Evolutionary conservation across 129 eudicot genomes (phyloP), one percentile per base, ranked within the genome.

Genomic region (Kitagawia praeruptora): DNA sequence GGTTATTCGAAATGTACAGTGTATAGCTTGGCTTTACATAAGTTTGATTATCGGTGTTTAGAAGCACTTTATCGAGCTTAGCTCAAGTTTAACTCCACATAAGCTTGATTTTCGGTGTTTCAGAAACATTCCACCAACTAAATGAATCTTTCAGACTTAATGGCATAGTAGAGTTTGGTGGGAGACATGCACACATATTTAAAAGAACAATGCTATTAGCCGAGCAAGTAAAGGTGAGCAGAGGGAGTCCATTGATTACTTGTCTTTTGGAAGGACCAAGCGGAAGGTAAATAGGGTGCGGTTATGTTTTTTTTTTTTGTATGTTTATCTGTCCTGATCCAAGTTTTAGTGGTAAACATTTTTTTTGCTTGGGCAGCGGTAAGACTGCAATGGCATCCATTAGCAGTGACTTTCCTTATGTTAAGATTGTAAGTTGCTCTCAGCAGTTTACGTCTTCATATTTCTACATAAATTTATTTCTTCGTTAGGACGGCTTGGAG

Each of bases 361-460:
- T 40, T 11, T 25, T 6, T 53, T 47, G 72, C 51, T 74, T 91
- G 79, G 81, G 81, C 91, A 96, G 99, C 91, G 99, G 99, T 74
- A 96, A 96, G 90, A 89, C 97, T 78, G 97, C 99, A 81, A 92
- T 92, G 95, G 97, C 99, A 21, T 96, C 99, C 75, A 89, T 96
- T 25, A 96, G 91, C 74, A 96, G 99, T 81, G 98, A 92, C 80
- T 96, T 89, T 81, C 97, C 99, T 14, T 96, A 92, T 83, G 99
- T 96, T 77, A 96, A 96, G 91, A 96, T 92, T 41, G 99, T 96
- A 84, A 90, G 99, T 84, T 63, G 40, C 37, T 83, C 56, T n/a
- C 16, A 53, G 54, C 69, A 42, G 23, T 25, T 74, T 11, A 74
- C 18, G 41, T n/a, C 2, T 74, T 46, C n/a, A 44, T 46, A 34